Evolutionary conservation across 371 early-diverging fungal genomes (phyloP).

Genomic region (Mortierella sp.): DNA sequence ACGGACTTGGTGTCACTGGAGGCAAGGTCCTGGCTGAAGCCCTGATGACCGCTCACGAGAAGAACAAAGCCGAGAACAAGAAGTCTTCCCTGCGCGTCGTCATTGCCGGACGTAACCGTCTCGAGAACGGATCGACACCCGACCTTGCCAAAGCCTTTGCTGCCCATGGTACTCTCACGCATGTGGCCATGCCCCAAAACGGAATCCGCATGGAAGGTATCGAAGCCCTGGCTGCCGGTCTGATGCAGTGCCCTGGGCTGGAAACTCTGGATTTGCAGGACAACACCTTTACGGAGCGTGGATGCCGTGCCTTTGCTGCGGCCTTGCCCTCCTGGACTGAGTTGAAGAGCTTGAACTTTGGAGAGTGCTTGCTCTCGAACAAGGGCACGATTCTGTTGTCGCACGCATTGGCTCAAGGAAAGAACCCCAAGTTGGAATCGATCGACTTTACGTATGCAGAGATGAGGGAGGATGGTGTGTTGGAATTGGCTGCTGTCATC

Average conservation of each 20-base stretch:
- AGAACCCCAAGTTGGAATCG: slow-evolving; percentile 69
- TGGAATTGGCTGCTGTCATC: slow-evolving; percentile 75
- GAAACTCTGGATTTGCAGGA: slow-evolving; percentile 93
- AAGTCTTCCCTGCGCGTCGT: slow-evolving; percentile 80
- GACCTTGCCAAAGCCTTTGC: slow-evolving; percentile 86
- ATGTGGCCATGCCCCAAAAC: slow-evolving; percentile 96
- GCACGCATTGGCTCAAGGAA: slow-evolving; percentile 67
- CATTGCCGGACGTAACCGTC: slow-evolving; percentile 93
- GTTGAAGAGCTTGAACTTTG: slow-evolving; percentile 83
- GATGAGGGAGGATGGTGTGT: slow-evolving; percentile 80
- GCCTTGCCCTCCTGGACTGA: slow-evolving; percentile 85
- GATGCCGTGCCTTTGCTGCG: slow-evolving; percentile 83
- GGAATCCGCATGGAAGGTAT: slow-evolving; percentile 97
- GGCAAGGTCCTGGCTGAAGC: slow-evolving; percentile 91
- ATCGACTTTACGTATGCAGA: slow-evolving; percentile 91
- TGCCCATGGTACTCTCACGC: slow-evolving; percentile 78
- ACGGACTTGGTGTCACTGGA: slow-evolving; percentile 93
- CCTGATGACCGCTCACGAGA: slow-evolving; percentile 79
- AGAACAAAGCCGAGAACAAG: slow-evolving; percentile 70
- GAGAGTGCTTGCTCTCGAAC: slow-evolving; percentile 90
- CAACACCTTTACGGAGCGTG: slow-evolving; percentile 92
- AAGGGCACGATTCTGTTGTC: slow-evolving; percentile 77
- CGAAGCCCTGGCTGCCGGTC: slow-evolving; percentile 73
- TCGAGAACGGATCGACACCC: slow-evolving; percentile 87
- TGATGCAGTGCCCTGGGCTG: slow-evolving; percentile 76